These are phyloP conservation scores for Rubus parviflorus DNA, from an alignment of 306 rosid species.

Conservation along the genomic window DNA sequence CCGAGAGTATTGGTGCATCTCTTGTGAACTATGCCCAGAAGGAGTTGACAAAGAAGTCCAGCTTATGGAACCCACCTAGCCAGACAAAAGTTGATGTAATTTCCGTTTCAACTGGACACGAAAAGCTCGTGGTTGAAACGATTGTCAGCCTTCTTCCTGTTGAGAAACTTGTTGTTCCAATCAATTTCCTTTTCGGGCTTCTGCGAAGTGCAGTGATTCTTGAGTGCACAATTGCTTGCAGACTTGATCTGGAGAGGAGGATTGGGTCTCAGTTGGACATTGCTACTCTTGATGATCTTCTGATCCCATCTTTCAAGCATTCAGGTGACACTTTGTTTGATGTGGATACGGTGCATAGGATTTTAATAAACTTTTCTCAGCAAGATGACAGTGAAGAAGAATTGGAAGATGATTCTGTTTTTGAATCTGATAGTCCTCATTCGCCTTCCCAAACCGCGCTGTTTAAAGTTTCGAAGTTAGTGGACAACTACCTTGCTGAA, in stretches of 20 bases:
- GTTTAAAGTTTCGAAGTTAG: conserved; percentile 77
- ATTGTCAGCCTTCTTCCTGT: conserved; percentile 85
- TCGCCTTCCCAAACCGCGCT: conserved; percentile 84
- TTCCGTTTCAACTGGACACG: conserved; percentile 62
- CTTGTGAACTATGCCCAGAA: conserved; percentile 85
- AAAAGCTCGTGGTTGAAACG: conserved; percentile 79
- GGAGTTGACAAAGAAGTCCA: conserved; percentile 80
- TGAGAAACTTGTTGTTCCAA: conserved; percentile 85
- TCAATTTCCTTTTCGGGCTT: conserved; percentile 87
- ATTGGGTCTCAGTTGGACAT: conserved; percentile 90
- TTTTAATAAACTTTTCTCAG: conserved; percentile 84
- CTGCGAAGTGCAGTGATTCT: conserved; percentile 88
- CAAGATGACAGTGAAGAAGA: conserved; percentile 97
- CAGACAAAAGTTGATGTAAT: conserved; percentile 60
- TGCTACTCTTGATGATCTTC: conserved; percentile 89
- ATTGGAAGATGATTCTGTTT: conserved; percentile 75
- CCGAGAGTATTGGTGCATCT: conserved; percentile 90
- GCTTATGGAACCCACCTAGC: conserved; percentile 75
- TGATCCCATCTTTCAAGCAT: conserved; percentile 90
- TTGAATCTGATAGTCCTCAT: conserved; percentile 84
- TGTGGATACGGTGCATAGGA: conserved; percentile 96
- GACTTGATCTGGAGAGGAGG: conserved; percentile 91
- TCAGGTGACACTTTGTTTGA: conserved; percentile 90
- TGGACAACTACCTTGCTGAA: conserved; percentile 94
- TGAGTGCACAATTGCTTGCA: conserved; percentile 67